Conservation (phyloP, 192 early-diverging fungal species). For the Backusella circina region DNA sequence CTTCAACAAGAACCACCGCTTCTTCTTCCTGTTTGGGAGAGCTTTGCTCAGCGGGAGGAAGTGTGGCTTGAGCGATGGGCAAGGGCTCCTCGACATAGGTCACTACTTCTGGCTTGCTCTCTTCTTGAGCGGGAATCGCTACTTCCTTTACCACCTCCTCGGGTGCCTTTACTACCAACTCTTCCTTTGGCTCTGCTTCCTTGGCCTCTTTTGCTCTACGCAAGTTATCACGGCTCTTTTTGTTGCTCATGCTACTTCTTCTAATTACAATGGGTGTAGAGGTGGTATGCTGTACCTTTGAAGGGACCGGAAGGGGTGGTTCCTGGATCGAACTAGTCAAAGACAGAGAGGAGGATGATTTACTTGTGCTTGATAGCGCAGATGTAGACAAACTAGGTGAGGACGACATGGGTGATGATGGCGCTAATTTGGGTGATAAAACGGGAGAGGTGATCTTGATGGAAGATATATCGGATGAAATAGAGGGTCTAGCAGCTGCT, state of each 20-base stretch:
- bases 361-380: background rate
- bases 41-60: background rate
- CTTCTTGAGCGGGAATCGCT: background rate
- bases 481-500: conserved; percentile 18
- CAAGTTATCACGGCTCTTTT: conserved; percentile 28
- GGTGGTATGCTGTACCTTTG: background rate
- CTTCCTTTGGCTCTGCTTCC: background rate
- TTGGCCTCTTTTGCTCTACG: conserved; percentile 12
- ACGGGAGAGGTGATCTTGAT: conserved; percentile 17
- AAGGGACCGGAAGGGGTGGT: background rate
- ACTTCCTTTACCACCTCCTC: background rate
- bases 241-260: conserved; percentile 24
- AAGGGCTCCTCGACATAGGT: background rate
- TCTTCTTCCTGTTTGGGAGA: background rate
- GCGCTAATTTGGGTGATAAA: background rate
- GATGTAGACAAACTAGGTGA: background rate
- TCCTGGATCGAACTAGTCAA: background rate
- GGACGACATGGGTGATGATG: conserved; percentile 1
- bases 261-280: conserved; percentile 10
- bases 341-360: background rate
- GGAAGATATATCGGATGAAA: conserved; percentile 14
- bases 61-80: background rate
- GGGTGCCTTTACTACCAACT: background rate
- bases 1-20: background rate
- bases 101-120: background rate